These are phyloP conservation scores for Thielaviopsis populi DNA, from an alignment of 2,329 filamentous ascomycete species.

Conservation along the genomic window DNA sequence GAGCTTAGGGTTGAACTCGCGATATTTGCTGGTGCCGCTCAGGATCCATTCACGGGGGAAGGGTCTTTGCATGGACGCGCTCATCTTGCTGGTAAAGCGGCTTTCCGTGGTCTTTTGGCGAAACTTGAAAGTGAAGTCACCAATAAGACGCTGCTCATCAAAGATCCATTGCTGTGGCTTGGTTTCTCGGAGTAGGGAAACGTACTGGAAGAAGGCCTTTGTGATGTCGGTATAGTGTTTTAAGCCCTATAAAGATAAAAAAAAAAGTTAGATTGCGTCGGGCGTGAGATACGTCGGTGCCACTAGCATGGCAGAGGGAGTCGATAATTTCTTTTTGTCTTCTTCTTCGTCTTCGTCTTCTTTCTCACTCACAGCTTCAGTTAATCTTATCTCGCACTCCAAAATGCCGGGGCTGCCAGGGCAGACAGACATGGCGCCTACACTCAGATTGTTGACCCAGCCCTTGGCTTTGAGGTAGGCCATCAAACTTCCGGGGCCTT, in stretches of 20 bases:
- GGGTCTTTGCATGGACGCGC: conserved; percentile 80
- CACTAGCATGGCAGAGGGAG: neutral
- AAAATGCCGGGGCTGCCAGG: conserved; percentile 66
- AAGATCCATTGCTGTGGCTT: conserved; percentile 87
- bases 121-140: conserved; percentile 89
- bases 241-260: conserved; percentile 39
- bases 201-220: conserved; percentile 80
- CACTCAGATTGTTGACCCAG: conserved; percentile 72
- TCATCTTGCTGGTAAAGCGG: conserved; percentile 73
- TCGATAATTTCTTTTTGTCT: neutral
- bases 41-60: conserved; percentile 76
- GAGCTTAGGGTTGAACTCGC: conserved; percentile 62
- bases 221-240: conserved; percentile 69
- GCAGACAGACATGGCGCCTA: conserved; percentile 60
- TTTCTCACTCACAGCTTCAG: conserved; percentile 49
- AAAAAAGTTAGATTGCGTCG: conserved; percentile 16
- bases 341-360: too few relatives aligned
- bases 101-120: conserved; percentile 83
- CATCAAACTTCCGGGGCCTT: conserved; percentile 83
- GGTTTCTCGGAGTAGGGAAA: conserved; percentile 66
- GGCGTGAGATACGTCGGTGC: neutral
- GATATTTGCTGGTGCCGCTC: conserved; percentile 60
- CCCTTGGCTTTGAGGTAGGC: conserved; percentile 80
- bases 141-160: conserved; percentile 76
- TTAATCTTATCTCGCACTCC: conserved; percentile 63